Evolutionary conservation across 2,329 filamentous ascomycete genomes (phyloP), one percentile per base, ranked within the genome.

Genomic region (Hymenoscyphus infarciens): DNA sequence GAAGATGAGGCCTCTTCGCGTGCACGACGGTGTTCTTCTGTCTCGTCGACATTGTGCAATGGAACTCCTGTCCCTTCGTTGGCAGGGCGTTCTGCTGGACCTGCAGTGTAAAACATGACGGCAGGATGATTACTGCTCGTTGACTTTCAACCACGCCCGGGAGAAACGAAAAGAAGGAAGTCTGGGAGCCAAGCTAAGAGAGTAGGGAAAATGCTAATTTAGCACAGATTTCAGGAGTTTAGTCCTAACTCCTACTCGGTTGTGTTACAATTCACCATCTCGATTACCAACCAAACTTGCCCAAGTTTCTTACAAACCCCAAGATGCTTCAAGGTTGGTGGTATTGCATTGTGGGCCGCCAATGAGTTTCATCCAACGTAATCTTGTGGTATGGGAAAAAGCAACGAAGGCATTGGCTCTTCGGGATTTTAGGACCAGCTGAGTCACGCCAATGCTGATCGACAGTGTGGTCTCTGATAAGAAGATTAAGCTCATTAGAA

Each of bases 1-100:
- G 38, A 22, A 2, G 64, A 61, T 10, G 67, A 62, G 3, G 57
- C 39, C 10, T 67, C 67, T 33, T 66, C 66, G 8, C 27, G 15
- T n/a, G 53, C 25, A 19, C 7, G 25, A 3, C 4, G 25, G 16
- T 11, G n/a, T n/a, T 5, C 16, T 10, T 55, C 27, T 11, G 16
- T 33, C 15, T 29, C 22, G 5, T 55, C 16, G 53, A 31, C 53
- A 19, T 55, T 55, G 25, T 55, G 53, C 13, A 55, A 31, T n/a
- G 53, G 53, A 1, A 55, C 25, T 45, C 19, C 5, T 10, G 53
- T 22, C 25, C 53, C 53, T 31, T 55, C 53, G n/a, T n/a, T n/a
- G 7, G 27, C 27, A n/a, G 31, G 25, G 29, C 6, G 27, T 15
- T 55, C 22, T 31, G 53, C 5, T 13, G 22, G 45, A 3, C 22